A percentile compares a stretch with the other conserved stretches of the same genome.
Conservation (phyloP, 2,329 filamentous ascomycete species). For the Fusarium heterosporum region DNA sequence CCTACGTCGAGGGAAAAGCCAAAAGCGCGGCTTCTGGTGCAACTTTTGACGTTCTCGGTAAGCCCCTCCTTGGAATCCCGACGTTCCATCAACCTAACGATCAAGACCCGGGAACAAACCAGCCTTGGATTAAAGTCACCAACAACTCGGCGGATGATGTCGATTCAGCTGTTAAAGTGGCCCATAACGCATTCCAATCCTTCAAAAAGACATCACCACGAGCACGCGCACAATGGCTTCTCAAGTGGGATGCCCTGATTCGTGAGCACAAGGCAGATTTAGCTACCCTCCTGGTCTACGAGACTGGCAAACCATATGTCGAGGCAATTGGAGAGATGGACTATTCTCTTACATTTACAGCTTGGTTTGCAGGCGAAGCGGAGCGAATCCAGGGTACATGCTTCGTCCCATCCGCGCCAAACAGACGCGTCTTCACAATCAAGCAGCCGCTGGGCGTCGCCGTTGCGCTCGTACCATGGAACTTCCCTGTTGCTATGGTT, state of each 20-base stretch:
- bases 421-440: constrained; percentile 73
- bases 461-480: constrained; percentile 60
- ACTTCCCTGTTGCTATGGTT: constrained; percentile 69
- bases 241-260: constrained; percentile 54
- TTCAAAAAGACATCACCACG: constrained; percentile 55
- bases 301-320: constrained; percentile 68
- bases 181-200: constrained; percentile 52
- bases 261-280: constrained; percentile 53
- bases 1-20: constrained; percentile 5
- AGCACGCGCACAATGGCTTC: constrained; percentile 49
- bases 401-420: constrained; percentile 58
- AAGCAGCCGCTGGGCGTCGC: constrained; percentile 63
- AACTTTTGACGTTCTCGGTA: constrained; percentile 20
- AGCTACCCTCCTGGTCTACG: constrained; percentile 56
- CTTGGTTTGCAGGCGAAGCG: constrained; percentile 68
- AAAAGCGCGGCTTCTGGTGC: neutral
- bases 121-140: constrained; percentile 7
- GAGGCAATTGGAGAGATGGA: constrained; percentile 68
- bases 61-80: neutral
- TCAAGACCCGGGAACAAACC: constrained; percentile 12
- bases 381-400: constrained; percentile 62
- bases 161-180: constrained; percentile 27
- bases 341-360: constrained; percentile 64
- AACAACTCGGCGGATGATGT: constrained; percentile 47
- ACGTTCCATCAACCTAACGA: neutral